Evolutionary conservation across 2,329 filamentous ascomycete genomes (phyloP).

Genomic region (Pseudogymnoascus sp.): DNA sequence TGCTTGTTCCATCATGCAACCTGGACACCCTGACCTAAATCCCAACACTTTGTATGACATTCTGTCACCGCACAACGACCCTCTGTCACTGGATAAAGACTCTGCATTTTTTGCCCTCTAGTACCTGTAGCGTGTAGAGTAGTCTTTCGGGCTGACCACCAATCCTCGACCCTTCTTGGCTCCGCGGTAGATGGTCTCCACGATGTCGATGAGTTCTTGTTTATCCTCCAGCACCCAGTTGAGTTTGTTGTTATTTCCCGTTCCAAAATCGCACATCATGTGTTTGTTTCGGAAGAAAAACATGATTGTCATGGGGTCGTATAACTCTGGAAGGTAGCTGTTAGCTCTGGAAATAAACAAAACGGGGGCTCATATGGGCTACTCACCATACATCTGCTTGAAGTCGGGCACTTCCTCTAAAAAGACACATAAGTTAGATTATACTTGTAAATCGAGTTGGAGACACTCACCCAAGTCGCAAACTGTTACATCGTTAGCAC

Average conservation of each 20-base stretch:
- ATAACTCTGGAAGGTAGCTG: conserved; percentile 45
- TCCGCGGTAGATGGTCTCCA: conserved; percentile 96
- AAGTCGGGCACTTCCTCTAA: conserved; percentile 78
- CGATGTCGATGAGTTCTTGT: conserved; percentile 95
- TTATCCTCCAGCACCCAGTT: conserved; percentile 97
- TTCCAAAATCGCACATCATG: conserved; percentile 97
- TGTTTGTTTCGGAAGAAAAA: conserved; percentile 98
- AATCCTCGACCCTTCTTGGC: conserved; percentile 96
- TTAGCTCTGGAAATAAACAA: conserved; percentile 10
- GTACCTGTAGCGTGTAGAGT: conserved; percentile 63
- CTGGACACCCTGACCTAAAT: neutral
- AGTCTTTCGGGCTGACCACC: conserved; percentile 89
- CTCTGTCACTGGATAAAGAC: too few species aligned
- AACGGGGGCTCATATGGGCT: conserved; percentile 19
- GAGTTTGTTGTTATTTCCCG: conserved; percentile 97
- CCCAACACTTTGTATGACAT: neutral
- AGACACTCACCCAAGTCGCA: conserved; percentile 58
- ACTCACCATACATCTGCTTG: conserved; percentile 80
- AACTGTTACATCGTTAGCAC: conserved; percentile 33
- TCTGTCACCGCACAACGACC: neutral
- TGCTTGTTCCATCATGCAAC: neutral
- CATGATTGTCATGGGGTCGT: conserved; percentile 92
- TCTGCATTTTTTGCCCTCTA: conserved; percentile 29
- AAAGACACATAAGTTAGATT: neutral
- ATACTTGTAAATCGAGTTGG: neutral